phyloP scores from a whole-genome alignment of 2,329 filamentous ascomycete species.

The Venturia asperata region DNA sequence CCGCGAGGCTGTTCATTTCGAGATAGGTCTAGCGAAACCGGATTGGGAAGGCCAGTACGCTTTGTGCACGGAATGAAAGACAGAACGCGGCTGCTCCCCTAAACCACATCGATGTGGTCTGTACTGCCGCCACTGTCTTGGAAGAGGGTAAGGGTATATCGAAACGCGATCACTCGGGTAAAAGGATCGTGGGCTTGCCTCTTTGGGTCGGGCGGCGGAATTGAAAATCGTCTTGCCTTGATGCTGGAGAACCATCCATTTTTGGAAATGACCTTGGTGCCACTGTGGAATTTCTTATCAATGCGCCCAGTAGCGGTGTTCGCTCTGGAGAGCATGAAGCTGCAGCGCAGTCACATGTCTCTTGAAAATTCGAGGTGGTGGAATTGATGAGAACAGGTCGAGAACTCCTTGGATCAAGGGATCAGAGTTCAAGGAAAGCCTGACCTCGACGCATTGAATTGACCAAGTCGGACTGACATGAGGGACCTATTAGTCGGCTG shows the following conservation, averaged over 20 bases:
- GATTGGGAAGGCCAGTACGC: neutral
- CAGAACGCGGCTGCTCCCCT: neutral
- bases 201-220: neutral
- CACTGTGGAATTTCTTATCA: neutral
- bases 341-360: neutral
- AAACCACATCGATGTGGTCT: neutral
- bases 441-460: no score
- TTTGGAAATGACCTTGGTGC: neutral
- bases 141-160: neutral
- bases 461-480: neutral
- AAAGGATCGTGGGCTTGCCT: slow-evolving; percentile 7
- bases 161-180: neutral
- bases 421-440: no score
- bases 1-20: no score
- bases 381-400: neutral
- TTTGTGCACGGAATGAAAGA: neutral
- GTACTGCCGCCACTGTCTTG: neutral
- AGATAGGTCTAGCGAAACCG: neutral
- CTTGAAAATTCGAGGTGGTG: neutral
- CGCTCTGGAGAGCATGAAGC: no score
- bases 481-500: neutral
- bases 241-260: neutral
- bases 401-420: no score
- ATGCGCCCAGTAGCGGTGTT: no score
- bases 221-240: neutral